Conservation (phyloP, 805 yeast species). For the Candida qinlingensis region DNA sequence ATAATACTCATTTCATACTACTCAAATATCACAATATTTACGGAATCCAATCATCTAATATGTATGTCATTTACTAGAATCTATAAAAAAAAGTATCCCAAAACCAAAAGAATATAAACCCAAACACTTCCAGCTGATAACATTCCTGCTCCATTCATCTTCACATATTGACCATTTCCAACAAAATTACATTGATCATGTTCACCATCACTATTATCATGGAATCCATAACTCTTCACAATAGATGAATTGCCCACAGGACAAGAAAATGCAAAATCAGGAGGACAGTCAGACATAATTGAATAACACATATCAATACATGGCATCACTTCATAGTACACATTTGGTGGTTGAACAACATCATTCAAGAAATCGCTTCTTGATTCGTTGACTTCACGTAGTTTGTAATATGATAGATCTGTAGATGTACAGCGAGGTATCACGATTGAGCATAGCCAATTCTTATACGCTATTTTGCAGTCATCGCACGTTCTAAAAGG, state of each 20-base stretch:
- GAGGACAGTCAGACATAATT: conserved; percentile 80
- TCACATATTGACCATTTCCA: conserved; percentile 21
- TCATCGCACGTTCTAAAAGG: conserved; percentile 69
- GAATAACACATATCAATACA: conserved; percentile 77
- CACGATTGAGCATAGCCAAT: conserved; percentile 86
- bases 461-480: conserved; percentile 64
- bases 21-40: too few species aligned
- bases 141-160: too few species aligned
- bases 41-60: too few species aligned
- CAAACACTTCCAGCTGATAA: background rate
- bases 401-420: conserved; percentile 37
- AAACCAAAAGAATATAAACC: background rate
- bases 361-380: conserved; percentile 57
- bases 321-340: conserved; percentile 79
- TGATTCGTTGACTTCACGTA: conserved; percentile 44
- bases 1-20: too few species aligned
- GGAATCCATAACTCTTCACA: conserved; percentile 28
- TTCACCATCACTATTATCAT: conserved; percentile 8
- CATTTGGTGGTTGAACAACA: conserved; percentile 45
- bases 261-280: conserved; percentile 68
- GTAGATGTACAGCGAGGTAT: conserved; percentile 79
- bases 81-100: too few species aligned
- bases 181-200: conserved; percentile 38
- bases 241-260: conserved; percentile 37
- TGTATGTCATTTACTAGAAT: too few species aligned